These are phyloP conservation scores for Heterobasidion annosum DNA, from an alignment of 1,284 basidiomycete species.

Conservation along the genomic window DNA sequence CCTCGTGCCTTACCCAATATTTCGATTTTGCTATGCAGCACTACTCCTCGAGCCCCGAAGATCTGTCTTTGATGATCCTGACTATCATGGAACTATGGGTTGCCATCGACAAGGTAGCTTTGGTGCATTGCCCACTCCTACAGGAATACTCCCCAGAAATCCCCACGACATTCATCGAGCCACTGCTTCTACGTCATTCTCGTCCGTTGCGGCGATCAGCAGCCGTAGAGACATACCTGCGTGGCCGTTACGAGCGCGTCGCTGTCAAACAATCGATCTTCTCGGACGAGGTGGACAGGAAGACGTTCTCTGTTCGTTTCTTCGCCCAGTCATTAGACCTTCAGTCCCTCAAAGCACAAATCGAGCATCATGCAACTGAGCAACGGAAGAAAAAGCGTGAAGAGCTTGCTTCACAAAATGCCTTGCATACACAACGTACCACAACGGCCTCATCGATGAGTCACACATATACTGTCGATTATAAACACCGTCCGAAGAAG, in stretches of 20 bases:
- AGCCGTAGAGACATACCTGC: conserved; percentile 20
- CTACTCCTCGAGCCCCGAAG: conserved; percentile 27
- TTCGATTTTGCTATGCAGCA: no score
- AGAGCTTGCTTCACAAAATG: conserved; percentile 1
- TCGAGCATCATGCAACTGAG: conserved; percentile 13
- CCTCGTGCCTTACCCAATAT: conserved; percentile 20
- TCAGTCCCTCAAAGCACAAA: conserved; percentile 8
- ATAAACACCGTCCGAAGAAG: conserved; percentile 12
- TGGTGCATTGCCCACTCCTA: conserved; percentile 24
- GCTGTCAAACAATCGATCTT: conserved; percentile 13
- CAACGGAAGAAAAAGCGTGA: conserved; percentile 1
- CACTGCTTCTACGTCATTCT: conserved; percentile 26
- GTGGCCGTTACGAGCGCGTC: conserved; percentile 15
- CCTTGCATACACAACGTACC: neutral
- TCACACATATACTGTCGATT: neutral
- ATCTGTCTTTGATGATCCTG: conserved; percentile 32
- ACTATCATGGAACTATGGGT: conserved; percentile 35
- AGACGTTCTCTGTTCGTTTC: conserved; percentile 6
- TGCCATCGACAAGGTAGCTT: conserved; percentile 29
- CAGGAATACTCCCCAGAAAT: conserved; percentile 36
- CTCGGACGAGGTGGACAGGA: conserved; percentile 5
- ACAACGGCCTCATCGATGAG: neutral
- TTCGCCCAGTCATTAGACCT: conserved; percentile 2
- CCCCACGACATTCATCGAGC: conserved; percentile 22
- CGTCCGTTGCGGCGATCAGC: conserved; percentile 18